These are phyloP conservation scores for Ormosia semicastrata DNA, from an alignment of 306 rosid genomes.

Conservation along the genomic window DNA sequence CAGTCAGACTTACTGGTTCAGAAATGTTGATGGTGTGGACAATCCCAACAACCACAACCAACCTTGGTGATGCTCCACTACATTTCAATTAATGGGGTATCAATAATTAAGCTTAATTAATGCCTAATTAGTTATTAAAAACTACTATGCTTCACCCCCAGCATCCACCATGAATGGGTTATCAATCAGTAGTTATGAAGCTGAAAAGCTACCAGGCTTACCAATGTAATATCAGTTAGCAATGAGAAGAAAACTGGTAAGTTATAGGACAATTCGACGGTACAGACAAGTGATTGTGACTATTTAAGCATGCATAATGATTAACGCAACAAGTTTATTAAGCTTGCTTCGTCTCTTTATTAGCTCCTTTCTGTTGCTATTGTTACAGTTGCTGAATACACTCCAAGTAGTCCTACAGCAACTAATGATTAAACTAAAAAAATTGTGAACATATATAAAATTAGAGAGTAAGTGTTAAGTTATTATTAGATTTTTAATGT, in stretches of 20 bases:
- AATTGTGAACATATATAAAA: too few species aligned
- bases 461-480: too few species aligned
- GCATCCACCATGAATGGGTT: too few species aligned
- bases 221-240: neutral
- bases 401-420: too few species aligned
- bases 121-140: too few species aligned
- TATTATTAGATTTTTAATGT: too few species aligned
- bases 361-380: neutral
- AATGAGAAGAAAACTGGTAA: neutral
- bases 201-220: neutral
- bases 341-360: neutral
- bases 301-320: neutral
- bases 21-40: conserved; percentile 59
- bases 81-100: neutral
- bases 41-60: neutral
- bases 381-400: neutral
- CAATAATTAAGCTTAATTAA: neutral
- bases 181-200: neutral
- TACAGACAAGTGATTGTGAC: neutral
- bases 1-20: conserved; percentile 50
- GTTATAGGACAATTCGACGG: neutral
- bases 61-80: neutral
- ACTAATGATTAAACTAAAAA: too few species aligned
- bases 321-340: neutral
- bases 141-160: neutral